Base-by-base conservation (phyloP, 202 grass and related monocot species). In the Cymbopogon flexuosus region DNA sequence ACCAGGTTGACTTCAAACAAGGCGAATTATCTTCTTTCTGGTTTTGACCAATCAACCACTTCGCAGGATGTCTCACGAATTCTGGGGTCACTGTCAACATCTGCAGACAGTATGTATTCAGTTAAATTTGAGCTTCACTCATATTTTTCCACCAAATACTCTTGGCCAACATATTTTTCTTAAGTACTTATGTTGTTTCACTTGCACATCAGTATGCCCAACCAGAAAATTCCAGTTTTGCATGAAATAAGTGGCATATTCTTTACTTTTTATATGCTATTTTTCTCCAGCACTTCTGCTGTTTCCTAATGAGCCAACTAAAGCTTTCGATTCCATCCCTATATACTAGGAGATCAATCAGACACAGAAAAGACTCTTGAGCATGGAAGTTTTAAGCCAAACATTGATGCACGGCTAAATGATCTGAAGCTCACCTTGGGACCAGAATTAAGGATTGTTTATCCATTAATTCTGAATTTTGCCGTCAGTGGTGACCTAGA, bases 401-500 rank as follows among this genome's bases (percentile, higher is more conserved):
- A 80, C 64, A 86, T 91, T 75, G 96, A 98, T 89, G 82, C 90
- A n/a, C 85, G 88, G 68, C 84, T 98, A 33, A 92, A 85, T 79
- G 84, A 98, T 80, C 83, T 98, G 77, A 98, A 95, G 77, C 79
- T 98, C 65, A 95, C 83, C 8, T 70, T 95, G 83, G 96, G 96
- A 84, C 96, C 96, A 84, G 92, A 98, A 75, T 81, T 98, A 77
- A 93, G 96, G 77, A 91, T 98, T 63, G 84, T 95, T 73, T 98
- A 98, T 85, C 92, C 96, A 79, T 72, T 98, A 89, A 95, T 98
- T 89, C 84, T 98, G 52, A 98, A 98, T 66, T 98, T 98, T 68
- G 96, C 90, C 40, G 96, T 95, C 47, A 93, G 90, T 56, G 92
- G 96, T 70, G 92, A 98, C 52, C 87, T 98, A 67, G 96, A 95